Conservation (phyloP, 371 early-diverging fungal genomes). For the Sanchytrium tribonematis region DNA sequence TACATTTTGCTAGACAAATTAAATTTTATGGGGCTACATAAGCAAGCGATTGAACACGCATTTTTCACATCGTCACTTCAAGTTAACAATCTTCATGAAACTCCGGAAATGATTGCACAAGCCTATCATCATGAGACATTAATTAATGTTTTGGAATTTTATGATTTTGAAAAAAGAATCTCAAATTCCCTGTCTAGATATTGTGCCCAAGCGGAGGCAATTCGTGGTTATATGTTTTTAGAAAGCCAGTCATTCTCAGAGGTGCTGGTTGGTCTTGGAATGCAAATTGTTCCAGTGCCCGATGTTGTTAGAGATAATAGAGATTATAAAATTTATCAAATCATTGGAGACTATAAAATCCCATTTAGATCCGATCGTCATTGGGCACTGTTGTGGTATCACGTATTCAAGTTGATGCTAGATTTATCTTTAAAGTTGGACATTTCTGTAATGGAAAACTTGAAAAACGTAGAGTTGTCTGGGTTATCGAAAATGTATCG, state of each 20-base stretch:
- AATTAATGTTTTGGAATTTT: background rate
- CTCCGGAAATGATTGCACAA: background rate
- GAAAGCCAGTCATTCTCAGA: background rate
- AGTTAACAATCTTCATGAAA: background rate
- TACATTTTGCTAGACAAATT: background rate
- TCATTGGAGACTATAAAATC: background rate
- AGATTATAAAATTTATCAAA: background rate
- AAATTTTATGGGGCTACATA: background rate
- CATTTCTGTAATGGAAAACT: no score
- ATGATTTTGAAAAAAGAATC: background rate
- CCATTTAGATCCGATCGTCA: background rate
- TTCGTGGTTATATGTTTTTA: background rate
- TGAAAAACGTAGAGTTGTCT: background rate
- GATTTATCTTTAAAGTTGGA: no score
- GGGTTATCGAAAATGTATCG: background rate
- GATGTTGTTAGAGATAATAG: background rate
- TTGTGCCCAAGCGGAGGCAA: background rate
- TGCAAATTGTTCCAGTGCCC: background rate
- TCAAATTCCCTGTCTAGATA: background rate
- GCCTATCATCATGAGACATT: background rate
- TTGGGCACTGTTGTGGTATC: background rate
- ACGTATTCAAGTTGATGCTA: background rate
- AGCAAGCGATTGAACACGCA: background rate
- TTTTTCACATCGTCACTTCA: background rate
- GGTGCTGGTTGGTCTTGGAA: background rate